These are phyloP conservation scores for Candida pseudofarinosa DNA, from an alignment of 805 yeast genomes.

Conservation along the genomic window DNA sequence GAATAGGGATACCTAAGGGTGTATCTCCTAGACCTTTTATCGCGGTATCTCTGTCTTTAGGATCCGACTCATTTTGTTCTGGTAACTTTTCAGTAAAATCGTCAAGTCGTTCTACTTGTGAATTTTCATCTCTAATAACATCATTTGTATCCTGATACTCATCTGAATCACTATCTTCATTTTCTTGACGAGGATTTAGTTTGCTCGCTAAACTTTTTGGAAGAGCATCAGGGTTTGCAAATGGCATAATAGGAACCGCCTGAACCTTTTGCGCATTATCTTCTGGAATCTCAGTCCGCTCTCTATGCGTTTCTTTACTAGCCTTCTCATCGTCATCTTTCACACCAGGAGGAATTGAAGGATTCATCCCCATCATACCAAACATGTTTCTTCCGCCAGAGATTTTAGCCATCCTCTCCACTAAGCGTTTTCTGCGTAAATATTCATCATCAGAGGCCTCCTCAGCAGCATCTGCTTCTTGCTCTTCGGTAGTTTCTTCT, in stretches of 20 bases:
- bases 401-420: slow-evolving; percentile 94
- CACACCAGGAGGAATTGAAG: slow-evolving; percentile 21
- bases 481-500: slow-evolving; percentile 48
- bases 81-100: slow-evolving; percentile 13
- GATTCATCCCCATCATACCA: slow-evolving; percentile 62
- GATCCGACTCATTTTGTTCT: not conserved
- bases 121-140: slow-evolving; percentile 15
- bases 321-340: slow-evolving; percentile 3
- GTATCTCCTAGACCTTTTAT: not conserved
- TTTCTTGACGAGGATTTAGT: slow-evolving; percentile 1
- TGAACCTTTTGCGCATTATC: slow-evolving; percentile 22
- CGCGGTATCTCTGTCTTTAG: not conserved
- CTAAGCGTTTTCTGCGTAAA: slow-evolving; percentile 65
- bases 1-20: slow-evolving; percentile 26
- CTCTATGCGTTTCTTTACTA: slow-evolving; percentile 2
- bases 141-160: slow-evolving; percentile 8
- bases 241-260: slow-evolving; percentile 54
- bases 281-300: slow-evolving; percentile 13
- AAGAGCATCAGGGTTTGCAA: slow-evolving; percentile 37
- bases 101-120: slow-evolving; percentile 14
- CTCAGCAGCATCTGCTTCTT: slow-evolving; percentile 47
- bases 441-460: slow-evolving; percentile 75
- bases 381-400: slow-evolving; percentile 83
- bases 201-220: slow-evolving; percentile 7
- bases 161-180: slow-evolving; percentile 6